phyloP scores from a whole-genome alignment of 169 alveolate genomes.

The Plasmodium gaboni region DNA sequence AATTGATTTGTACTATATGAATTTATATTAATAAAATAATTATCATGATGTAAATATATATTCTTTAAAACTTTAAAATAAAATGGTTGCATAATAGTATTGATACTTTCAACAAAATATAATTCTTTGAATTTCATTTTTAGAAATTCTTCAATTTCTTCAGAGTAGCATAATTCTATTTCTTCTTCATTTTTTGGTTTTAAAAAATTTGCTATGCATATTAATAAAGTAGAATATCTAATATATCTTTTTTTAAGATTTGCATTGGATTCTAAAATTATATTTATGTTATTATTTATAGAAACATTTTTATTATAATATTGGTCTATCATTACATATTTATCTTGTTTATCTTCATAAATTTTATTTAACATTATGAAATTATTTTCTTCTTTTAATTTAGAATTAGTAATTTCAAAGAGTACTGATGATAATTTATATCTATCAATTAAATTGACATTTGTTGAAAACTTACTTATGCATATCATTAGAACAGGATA shows the following conservation, averaged over 20 bases:
- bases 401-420: constrained; percentile 51
- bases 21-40: constrained; percentile 26
- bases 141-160: constrained; percentile 40
- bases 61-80: constrained; percentile 68
- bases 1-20: constrained; percentile 29
- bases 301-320: not conserved
- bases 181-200: constrained; percentile 62
- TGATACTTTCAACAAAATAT: constrained; percentile 45
- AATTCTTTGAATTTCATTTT: constrained; percentile 36
- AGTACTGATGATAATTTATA: constrained; percentile 53
- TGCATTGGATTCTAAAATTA: not conserved
- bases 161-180: constrained; percentile 35
- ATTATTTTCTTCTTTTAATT: constrained; percentile 44
- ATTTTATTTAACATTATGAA: constrained; percentile 1
- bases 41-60: constrained; percentile 33
- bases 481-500: constrained; percentile 72
- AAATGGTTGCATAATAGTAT: constrained; percentile 62
- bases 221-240: constrained; percentile 31
- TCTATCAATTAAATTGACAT: constrained; percentile 21
- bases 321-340: not conserved
- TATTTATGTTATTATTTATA: not conserved
- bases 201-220: constrained; percentile 58
- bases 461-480: constrained; percentile 38
- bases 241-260: constrained; percentile 36
- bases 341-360: not conserved